Conservation (phyloP, 2,329 filamentous ascomycete genomes). For the Hypoxylon sp. region DNA sequence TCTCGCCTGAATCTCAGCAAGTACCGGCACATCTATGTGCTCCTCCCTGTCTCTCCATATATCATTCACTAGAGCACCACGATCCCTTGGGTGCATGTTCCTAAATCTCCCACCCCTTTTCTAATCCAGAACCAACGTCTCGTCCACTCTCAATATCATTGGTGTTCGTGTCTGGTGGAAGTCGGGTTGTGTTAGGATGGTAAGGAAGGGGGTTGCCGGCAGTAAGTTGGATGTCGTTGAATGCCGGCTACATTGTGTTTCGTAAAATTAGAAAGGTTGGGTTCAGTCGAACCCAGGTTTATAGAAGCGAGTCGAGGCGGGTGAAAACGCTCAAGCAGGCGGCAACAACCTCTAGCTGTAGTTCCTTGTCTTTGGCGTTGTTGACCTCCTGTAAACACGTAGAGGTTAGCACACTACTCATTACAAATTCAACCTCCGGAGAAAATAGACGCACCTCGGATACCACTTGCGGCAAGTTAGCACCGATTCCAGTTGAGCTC, state of each 20-base stretch:
- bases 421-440: background rate
- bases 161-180: constrained; percentile 7
- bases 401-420: constrained; percentile 22
- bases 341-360: constrained; percentile 96
- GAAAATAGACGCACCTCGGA: constrained; percentile 70
- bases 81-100: constrained; percentile 12
- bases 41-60: background rate
- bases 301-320: constrained; percentile 94
- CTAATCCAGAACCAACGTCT: constrained; percentile 32
- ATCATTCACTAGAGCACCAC: constrained; percentile 4
- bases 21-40: constrained; percentile 15
- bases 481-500: constrained; percentile 84
- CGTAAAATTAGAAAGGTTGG: constrained; percentile 34
- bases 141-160: constrained; percentile 20
- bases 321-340: constrained; percentile 98
- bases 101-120: constrained; percentile 19
- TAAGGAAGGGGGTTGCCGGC: constrained; percentile 18
- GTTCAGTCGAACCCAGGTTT: constrained; percentile 51
- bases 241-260: constrained; percentile 30
- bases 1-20: constrained; percentile 17
- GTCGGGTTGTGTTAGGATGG: constrained; percentile 14
- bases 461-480: constrained; percentile 90
- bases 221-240: constrained; percentile 17
- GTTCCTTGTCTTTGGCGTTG: constrained; percentile 90
- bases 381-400: constrained; percentile 75